Conservation (phyloP, 208 protist species). For the Leishmania amazonensis region DNA sequence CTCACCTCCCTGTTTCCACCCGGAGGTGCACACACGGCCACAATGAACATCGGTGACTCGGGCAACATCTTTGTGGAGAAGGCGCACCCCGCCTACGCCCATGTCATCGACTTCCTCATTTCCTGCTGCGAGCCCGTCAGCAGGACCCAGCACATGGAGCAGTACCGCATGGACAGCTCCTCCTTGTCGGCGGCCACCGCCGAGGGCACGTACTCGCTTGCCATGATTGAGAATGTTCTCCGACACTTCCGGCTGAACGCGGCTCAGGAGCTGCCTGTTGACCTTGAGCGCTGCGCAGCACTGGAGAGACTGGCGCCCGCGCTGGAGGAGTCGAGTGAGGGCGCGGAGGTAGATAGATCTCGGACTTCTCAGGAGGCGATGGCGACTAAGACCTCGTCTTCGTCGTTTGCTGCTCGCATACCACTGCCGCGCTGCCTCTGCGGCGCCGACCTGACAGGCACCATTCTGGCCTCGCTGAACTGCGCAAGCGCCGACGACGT, state of each 20-base stretch:
- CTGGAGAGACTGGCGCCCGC: conserved; percentile 41
- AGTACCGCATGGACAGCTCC: conserved; percentile 78
- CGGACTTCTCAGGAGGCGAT: background rate
- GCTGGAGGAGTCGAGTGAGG: conserved; percentile 20
- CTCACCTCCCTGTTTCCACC: background rate
- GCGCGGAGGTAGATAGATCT: background rate
- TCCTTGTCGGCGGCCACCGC: conserved; percentile 84
- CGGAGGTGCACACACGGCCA: background rate
- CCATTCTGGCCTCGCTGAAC: conserved; percentile 15
- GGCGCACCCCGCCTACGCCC: conserved; percentile 71
- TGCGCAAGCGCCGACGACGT: background rate
- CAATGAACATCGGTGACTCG: conserved; percentile 67
- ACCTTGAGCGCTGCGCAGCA: conserved; percentile 47
- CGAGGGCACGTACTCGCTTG: conserved; percentile 85
- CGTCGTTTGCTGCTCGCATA: conserved; percentile 3
- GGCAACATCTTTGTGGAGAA: conserved; percentile 79
- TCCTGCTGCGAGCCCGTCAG: conserved; percentile 91
- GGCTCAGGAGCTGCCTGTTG: conserved; percentile 54
- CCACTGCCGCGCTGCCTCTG: conserved; percentile 20
- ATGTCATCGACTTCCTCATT: conserved; percentile 83
- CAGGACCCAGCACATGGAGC: conserved; percentile 76
- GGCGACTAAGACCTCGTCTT: background rate
- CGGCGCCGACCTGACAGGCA: conserved; percentile 14
- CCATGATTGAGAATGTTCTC: conserved; percentile 83
- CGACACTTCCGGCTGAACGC: conserved; percentile 74